These are phyloP conservation scores for Conoideocrella luteorostrata DNA, from an alignment of 2,329 filamentous ascomycete species.

Conservation along the genomic window DNA sequence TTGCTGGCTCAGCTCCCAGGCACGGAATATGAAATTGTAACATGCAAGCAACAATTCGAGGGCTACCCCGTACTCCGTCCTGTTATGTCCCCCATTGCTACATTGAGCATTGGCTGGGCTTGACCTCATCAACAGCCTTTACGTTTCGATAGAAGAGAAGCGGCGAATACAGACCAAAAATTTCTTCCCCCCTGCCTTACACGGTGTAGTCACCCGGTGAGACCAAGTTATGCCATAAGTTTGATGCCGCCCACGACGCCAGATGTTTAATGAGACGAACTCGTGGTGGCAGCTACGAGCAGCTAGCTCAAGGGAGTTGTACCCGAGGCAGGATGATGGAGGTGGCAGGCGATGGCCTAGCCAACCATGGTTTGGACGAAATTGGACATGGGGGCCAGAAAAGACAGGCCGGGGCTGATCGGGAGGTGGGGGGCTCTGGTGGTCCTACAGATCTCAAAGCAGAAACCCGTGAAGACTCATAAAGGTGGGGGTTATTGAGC, in stretches of 20 bases:
- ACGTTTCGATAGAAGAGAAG: too few species aligned
- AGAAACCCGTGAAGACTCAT: conserved; percentile 3
- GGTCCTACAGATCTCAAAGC: conserved; percentile 3
- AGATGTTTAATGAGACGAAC: too few species aligned
- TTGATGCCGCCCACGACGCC: too few species aligned
- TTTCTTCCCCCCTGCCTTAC: too few species aligned
- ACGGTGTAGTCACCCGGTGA: too few species aligned
- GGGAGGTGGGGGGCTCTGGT: not conserved
- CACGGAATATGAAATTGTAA: too few species aligned
- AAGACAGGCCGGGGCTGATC: not conserved
- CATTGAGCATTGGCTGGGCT: not conserved
- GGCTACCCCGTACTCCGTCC: too few species aligned
- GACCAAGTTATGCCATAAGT: too few species aligned
- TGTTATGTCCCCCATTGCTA: not conserved
- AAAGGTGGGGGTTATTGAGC: not conserved
- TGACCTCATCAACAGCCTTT: too few species aligned
- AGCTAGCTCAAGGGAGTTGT: not conserved
- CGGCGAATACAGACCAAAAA: too few species aligned
- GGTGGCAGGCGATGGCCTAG: not conserved
- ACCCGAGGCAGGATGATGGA: not conserved
- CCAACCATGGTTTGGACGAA: not conserved
- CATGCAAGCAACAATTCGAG: too few species aligned
- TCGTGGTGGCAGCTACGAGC: too few species aligned
- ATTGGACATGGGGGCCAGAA: not conserved
- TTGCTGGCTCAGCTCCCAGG: not conserved